Percentiles rank a stretch among this genome's conserved stretches.
Evolutionary conservation across 768 basidiomycete genomes (phyloP).

Genomic region (Cystofilobasidium bisporidii): DNA sequence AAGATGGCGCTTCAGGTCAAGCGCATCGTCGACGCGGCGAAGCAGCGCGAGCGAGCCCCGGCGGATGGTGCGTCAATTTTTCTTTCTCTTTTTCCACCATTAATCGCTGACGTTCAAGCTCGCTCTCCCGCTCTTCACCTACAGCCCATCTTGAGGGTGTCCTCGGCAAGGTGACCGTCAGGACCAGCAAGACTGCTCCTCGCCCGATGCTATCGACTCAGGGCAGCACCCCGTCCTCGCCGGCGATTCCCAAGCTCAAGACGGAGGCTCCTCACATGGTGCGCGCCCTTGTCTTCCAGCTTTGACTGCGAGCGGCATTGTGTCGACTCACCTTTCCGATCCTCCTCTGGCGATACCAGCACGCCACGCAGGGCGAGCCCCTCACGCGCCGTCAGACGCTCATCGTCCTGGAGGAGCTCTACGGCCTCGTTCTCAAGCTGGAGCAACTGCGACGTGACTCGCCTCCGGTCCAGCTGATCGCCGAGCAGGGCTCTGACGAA

Average conservation of each 20-base stretch:
- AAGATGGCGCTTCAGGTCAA: conserved; percentile 81
- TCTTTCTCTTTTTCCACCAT: background rate
- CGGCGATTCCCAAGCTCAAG: conserved; percentile 1
- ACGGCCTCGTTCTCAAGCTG: conserved; percentile 69
- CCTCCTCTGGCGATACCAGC: no score
- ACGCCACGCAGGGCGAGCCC: conserved; percentile 31
- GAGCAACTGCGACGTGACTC: conserved; percentile 78
- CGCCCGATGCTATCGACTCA: conserved; percentile 66
- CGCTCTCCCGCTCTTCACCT: background rate
- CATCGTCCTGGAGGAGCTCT: conserved; percentile 68
- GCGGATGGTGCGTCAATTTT: conserved; percentile 40
- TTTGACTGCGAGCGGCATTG: conserved; percentile 23
- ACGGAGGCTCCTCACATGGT: conserved; percentile 9
- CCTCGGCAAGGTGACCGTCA: conserved; percentile 82
- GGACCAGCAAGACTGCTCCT: conserved; percentile 93
- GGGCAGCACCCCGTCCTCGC: conserved; percentile 9
- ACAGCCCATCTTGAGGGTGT: conserved; percentile 57
- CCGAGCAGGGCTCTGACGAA: conserved; percentile 34
- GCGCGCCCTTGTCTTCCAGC: background rate
- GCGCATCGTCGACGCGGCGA: conserved; percentile 83
- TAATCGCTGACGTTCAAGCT: no score
- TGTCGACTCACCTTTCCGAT: background rate
- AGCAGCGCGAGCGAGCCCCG: conserved; percentile 76
- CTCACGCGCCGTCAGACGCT: conserved; percentile 70
- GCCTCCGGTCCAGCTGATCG: conserved; percentile 43